Percentiles rank a stretch among this genome's conserved stretches.
Conservation (phyloP, 768 basidiomycete genomes). For the Serendipita sp. region DNA sequence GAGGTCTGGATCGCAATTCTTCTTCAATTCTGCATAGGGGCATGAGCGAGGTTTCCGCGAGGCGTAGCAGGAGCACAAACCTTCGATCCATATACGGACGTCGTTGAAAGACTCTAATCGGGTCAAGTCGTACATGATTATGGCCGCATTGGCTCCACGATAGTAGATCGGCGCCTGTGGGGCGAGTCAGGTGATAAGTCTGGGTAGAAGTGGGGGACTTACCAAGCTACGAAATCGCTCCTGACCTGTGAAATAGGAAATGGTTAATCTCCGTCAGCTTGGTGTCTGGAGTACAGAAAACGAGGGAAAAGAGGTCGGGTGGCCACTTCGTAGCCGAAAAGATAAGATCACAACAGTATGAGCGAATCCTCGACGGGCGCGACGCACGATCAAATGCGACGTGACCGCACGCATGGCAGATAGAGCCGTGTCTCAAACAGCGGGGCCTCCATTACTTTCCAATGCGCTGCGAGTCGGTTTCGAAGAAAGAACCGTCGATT, state of each 20-base stretch:
- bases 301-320: background rate
- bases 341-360: background rate
- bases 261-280: background rate
- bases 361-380: background rate
- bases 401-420: background rate
- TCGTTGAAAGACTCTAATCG: conserved; percentile 78
- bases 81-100: conserved; percentile 78
- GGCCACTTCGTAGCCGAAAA: background rate
- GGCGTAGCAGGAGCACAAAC: conserved; percentile 22
- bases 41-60: conserved; percentile 9
- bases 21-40: conserved; percentile 55
- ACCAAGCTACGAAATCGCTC: conserved; percentile 87
- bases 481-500: background rate
- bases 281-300: background rate
- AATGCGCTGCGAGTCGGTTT: background rate
- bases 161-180: conserved; percentile 88
- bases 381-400: conserved; percentile 4
- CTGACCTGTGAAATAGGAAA: conserved; percentile 35
- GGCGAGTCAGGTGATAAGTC: background rate
- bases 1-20: conserved; percentile 73
- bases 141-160: conserved; percentile 86
- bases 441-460: background rate
- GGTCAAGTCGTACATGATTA: conserved; percentile 91
- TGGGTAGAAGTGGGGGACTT: conserved; percentile 13
- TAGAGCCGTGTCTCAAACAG: background rate